Base-by-base conservation (phyloP, 169 alveolate species). In the Plasmodium cynomolgi region DNA sequence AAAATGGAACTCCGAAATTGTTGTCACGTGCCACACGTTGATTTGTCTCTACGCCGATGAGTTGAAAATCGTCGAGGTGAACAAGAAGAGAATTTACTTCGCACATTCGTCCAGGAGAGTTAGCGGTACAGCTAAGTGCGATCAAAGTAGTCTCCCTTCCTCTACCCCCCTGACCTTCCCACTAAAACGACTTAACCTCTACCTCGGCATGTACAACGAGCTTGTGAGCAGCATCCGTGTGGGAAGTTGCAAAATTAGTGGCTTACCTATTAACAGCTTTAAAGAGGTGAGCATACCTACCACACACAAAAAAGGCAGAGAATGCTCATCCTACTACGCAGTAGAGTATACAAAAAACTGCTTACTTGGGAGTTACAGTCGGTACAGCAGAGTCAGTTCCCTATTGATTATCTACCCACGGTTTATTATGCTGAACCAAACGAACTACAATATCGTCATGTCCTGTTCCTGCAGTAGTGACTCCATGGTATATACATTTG, bases 21-120 rank as follows among this genome's bases (percentile, higher is more conserved):
- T 88, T 15, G 11, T 88, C 31, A 88, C 94, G 8, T 88, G 94
- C 44, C 90, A 88, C 26, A 88, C 94, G 23, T 2, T 88, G 34
- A 80, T 88, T 79, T 80, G 31, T 62, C 50, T 88, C 13, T 88
- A 88, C 33, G 20, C 83, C 33, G n/a, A 26, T 79, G 26, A n/a
- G 29, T 13, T 79, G 34, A 79, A 79, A 20, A 23, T 39, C n/a
- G 37, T 88, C 1, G 83, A 88, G 47, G 71, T 88, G 23, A 80
- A 79, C 33, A 44, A 29, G 72, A 56, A 80, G 26, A 79, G 82
- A 41, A 79, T 88, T 20, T 33, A 23, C 72, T 88, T 88, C 37
- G 20, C 1, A 1, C 80, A 29, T 26, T 31, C 29, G 8, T n/a
- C 23, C 83, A 15, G 62, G 29, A 34, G 31, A 11, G 13, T 1